A percentile compares a stretch with the other conserved stretches of the same genome.
phyloP scores from a whole-genome alignment of 441 rosid genomes.

The Hura crepitans region DNA sequence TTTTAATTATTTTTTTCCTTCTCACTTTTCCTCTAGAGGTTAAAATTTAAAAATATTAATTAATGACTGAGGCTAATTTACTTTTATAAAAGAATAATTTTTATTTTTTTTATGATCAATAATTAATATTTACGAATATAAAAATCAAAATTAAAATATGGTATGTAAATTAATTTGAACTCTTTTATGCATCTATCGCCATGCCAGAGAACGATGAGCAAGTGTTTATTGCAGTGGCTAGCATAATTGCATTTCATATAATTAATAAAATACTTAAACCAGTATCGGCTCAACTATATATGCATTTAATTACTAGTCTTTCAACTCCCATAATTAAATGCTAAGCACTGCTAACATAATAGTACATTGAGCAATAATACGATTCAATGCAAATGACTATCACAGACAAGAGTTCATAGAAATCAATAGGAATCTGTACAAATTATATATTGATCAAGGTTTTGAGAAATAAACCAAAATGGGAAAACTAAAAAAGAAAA shows the following conservation, averaged over 20 bases:
- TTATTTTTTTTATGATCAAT: too few relatives aligned
- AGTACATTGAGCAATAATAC: constrained; percentile 2
- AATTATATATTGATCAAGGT: background rate
- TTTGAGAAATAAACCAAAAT: too few relatives aligned
- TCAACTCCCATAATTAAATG: too few relatives aligned
- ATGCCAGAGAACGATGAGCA: constrained; percentile 21
- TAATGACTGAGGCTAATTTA: constrained; percentile 12
- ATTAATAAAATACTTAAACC: background rate
- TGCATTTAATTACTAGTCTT: constrained; percentile 1
- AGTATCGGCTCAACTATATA: constrained; percentile 13
- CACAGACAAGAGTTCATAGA: background rate
- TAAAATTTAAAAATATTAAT: background rate
- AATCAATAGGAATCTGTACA: background rate
- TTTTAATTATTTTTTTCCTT: background rate
- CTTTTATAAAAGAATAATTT: too few relatives aligned
- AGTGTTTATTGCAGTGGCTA: constrained; percentile 14
- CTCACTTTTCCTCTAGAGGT: background rate
- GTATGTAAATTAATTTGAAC: too few relatives aligned
- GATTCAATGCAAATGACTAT: background rate
- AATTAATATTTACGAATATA: too few relatives aligned
- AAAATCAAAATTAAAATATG: too few relatives aligned
- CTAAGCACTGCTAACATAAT: constrained; percentile 5
- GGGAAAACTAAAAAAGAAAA: too few relatives aligned
- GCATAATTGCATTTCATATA: constrained; percentile 24
- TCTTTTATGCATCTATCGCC: too few relatives aligned